A percentile compares a stretch with the other conserved stretches of the same genome.
Evolutionary conservation across 1,139 yeast species (phyloP).

Genomic region (Blastobotrys persicus): DNA sequence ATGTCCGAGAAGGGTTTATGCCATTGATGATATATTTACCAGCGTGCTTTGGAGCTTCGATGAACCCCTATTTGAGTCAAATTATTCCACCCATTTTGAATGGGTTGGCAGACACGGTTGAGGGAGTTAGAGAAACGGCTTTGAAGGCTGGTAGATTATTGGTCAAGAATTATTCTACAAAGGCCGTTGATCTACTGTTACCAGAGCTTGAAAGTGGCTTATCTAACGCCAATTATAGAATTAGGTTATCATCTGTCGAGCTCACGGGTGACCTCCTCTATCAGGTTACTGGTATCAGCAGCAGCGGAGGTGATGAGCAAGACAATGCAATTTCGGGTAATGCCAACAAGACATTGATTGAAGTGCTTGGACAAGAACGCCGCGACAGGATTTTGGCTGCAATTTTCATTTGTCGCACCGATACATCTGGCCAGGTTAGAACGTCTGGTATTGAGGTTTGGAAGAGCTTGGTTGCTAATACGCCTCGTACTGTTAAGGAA

Average conservation of each 20-base stretch:
- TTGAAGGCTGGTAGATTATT: slow-evolving; percentile 90
- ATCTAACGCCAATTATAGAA: slow-evolving; percentile 78
- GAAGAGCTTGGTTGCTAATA: slow-evolving; percentile 94
- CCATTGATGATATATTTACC: slow-evolving; percentile 88
- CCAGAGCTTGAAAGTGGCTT: slow-evolving; percentile 94
- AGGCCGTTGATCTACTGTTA: slow-evolving; percentile 86
- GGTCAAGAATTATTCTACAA: slow-evolving; percentile 86
- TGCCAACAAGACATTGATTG: slow-evolving; percentile 66
- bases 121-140: slow-evolving; percentile 83
- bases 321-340: slow-evolving; percentile 56
- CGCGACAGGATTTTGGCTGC: slow-evolving; percentile 83
- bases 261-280: slow-evolving; percentile 94
- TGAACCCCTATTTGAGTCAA: slow-evolving; percentile 80
- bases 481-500: slow-evolving; percentile 95
- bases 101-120: slow-evolving; percentile 89
- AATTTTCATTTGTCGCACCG: slow-evolving; percentile 90
- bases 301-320: slow-evolving; percentile 44
- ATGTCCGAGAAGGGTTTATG: slow-evolving; percentile 89
- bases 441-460: slow-evolving; percentile 93
- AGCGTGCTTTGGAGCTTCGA: slow-evolving; percentile 89
- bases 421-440: slow-evolving; percentile 82
- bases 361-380: slow-evolving; percentile 80
- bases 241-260: slow-evolving; percentile 90
- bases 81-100: slow-evolving; percentile 87
- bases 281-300: slow-evolving; percentile 82